These are phyloP conservation scores for Cytospora schulzeri DNA, from an alignment of 2,329 filamentous ascomycete genomes.

Conservation along the genomic window DNA sequence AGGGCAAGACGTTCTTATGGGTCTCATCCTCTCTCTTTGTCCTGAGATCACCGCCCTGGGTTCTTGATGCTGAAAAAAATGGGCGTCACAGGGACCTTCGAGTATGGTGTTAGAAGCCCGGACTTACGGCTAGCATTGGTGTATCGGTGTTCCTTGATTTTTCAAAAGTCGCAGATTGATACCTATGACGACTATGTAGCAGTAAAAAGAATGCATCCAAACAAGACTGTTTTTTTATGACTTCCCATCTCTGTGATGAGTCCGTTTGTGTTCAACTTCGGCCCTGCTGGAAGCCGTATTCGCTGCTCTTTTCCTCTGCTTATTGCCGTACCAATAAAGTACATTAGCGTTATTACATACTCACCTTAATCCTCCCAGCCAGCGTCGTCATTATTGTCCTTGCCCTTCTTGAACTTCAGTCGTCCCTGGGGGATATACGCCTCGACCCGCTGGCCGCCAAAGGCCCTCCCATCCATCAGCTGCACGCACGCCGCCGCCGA, in stretches of 20 bases:
- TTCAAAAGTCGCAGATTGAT: conserved; percentile 25
- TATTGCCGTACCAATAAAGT: neutral
- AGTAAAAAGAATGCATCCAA: neutral
- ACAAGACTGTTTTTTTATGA: neutral
- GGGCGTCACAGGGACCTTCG: neutral
- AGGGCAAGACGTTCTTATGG: conserved; percentile 12
- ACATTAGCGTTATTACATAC: conserved; percentile 19
- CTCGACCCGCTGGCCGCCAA: conserved; percentile 70
- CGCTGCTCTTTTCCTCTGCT: neutral
- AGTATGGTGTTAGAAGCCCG: neutral
- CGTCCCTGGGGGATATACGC: conserved; percentile 71
- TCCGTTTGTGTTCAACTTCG: neutral
- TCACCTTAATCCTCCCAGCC: conserved; percentile 38
- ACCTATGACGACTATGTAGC: conserved; percentile 22
- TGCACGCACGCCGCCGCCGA: conserved; percentile 73
- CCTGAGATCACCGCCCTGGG: neutral
- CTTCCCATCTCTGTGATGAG: neutral
- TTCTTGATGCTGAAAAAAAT: neutral
- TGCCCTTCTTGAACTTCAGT: conserved; percentile 73
- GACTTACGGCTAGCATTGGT: conserved; percentile 11
- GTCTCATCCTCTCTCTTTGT: too few relatives aligned
- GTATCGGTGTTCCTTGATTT: conserved; percentile 10
- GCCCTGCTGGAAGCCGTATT: neutral
- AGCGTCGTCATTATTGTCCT: conserved; percentile 54
- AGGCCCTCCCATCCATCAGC: conserved; percentile 78